phyloP scores from a whole-genome alignment of 306 rosid species.

The Benincasa hispida region DNA sequence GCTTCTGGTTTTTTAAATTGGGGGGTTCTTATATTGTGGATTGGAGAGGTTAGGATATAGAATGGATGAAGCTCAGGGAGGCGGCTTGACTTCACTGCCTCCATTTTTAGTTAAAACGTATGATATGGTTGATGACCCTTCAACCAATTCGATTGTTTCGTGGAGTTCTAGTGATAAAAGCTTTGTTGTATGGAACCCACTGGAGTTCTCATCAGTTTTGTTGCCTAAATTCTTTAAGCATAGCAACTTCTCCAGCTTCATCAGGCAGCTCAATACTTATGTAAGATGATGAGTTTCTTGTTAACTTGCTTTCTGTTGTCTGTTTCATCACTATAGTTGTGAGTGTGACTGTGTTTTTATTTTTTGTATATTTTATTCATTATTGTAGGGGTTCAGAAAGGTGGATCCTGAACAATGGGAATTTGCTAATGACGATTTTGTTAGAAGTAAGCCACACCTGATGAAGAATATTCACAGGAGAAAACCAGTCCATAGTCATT shows the following conservation, averaged over 20 bases:
- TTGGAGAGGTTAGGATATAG: conserved; percentile 8
- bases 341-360: not conserved
- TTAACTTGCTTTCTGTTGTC: not conserved
- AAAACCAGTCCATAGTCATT: conserved; percentile 86
- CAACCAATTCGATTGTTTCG: conserved; percentile 47
- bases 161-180: conserved; percentile 57
- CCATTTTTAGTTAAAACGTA: conserved; percentile 71
- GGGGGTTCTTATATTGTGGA: conserved; percentile 17
- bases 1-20: conserved; percentile 22
- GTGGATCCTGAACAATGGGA: conserved; percentile 82
- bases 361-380: not conserved
- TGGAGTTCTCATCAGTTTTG: conserved; percentile 47
- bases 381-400: conserved; percentile 65
- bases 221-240: conserved; percentile 78
- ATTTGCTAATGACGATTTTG: conserved; percentile 65
- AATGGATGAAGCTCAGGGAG: conserved; percentile 65
- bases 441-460: conserved; percentile 61
- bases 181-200: conserved; percentile 69
- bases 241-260: conserved; percentile 84
- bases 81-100: conserved; percentile 49
- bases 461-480: conserved; percentile 71
- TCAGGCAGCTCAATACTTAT: conserved; percentile 85
- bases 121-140: conserved; percentile 76
- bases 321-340: not conserved
- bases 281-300: conserved; percentile 35